Conservation (phyloP, 176 grass and related monocot genomes). For the Oryza meyeriana region DNA sequence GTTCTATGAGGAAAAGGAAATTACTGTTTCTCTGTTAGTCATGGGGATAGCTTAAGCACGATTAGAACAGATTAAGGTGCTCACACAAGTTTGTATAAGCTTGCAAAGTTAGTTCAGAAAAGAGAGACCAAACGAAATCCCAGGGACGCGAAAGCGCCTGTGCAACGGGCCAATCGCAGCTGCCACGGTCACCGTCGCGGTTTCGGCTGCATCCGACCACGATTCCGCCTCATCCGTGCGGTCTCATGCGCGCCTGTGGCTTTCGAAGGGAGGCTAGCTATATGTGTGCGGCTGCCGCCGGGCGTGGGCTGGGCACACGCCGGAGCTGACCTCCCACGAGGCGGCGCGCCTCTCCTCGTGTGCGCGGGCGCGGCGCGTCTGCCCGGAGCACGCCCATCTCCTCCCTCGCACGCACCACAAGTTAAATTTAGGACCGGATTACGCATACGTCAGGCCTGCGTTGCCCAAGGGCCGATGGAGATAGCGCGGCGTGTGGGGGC, state of each 20-base stretch:
- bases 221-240: not conserved
- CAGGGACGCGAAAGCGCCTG: no score
- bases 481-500: not conserved
- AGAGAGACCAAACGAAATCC: no score
- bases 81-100: not conserved
- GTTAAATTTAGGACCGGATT: not conserved
- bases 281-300: no score
- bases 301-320: conserved; percentile 5
- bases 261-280: no score
- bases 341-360: not conserved
- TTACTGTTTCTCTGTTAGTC: not conserved
- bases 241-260: not conserved
- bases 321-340: not conserved
- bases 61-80: not conserved
- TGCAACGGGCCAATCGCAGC: no score
- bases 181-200: not conserved
- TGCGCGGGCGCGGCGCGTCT: not conserved
- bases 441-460: no score
- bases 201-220: not conserved
- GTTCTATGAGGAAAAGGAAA: not conserved
- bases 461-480: no score
- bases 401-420: not conserved
- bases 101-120: no score
- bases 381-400: no score
- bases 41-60: not conserved